Percentiles rank a stretch among this genome's conserved stretches.
Evolutionary conservation across 345 rosid genomes (phyloP).

Genomic region (Moricandia arvensis): DNA sequence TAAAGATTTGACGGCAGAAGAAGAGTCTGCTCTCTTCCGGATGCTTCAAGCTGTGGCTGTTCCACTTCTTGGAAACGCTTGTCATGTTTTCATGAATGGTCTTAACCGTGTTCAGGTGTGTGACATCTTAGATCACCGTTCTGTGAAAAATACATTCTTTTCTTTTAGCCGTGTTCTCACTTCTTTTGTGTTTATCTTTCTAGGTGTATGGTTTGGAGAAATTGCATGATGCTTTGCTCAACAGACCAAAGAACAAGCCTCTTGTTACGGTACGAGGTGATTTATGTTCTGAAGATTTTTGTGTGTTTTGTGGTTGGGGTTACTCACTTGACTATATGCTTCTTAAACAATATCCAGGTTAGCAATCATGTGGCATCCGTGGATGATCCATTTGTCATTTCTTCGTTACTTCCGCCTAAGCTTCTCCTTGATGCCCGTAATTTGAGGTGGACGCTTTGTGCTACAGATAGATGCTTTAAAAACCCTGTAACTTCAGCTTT

Average conservation of each 20-base stretch:
- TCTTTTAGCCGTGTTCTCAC: not conserved
- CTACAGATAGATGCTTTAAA: slow-evolving; percentile 83
- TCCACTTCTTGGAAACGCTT: slow-evolving; percentile 88
- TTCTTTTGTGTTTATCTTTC: not conserved
- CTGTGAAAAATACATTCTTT: not conserved
- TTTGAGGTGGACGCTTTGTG: slow-evolving; percentile 96
- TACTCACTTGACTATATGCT: not conserved
- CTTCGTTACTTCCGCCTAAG: slow-evolving; percentile 81
- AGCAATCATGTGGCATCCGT: slow-evolving; percentile 97
- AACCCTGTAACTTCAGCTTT: slow-evolving; percentile 90
- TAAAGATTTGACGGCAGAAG: slow-evolving; percentile 64
- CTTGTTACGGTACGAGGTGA: slow-evolving; percentile 70
- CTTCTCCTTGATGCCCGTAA: slow-evolving; percentile 83
- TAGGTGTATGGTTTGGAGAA: slow-evolving; percentile 96
- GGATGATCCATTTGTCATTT: slow-evolving; percentile 92
- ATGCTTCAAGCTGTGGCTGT: slow-evolving; percentile 85
- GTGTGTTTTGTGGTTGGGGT: slow-evolving; percentile 1
- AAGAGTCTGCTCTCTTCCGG: slow-evolving; percentile 61
- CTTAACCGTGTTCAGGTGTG: slow-evolving; percentile 86
- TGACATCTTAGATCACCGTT: slow-evolving; percentile 6
- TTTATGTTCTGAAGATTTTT: not conserved
- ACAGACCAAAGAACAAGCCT: slow-evolving; percentile 70
- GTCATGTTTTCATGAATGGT: slow-evolving; percentile 96
- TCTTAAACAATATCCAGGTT: slow-evolving; percentile 44
- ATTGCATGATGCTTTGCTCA: slow-evolving; percentile 79